These are phyloP conservation scores for Pyrrhoderma lamaoense DNA, from an alignment of 1,284 basidiomycete genomes.

Conservation along the genomic window DNA sequence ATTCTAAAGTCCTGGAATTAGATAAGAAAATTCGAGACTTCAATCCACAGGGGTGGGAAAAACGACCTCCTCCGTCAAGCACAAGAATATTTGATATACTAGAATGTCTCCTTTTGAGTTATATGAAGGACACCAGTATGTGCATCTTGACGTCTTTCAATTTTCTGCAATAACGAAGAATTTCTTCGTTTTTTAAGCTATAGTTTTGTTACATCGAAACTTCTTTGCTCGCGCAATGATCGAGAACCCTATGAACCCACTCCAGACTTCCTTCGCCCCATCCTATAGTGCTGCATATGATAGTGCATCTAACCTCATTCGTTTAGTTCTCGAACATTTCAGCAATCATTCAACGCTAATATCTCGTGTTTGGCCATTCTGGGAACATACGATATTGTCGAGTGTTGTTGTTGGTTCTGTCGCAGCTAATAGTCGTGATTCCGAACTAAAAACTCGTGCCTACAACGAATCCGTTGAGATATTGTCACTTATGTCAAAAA, in stretches of 20 bases:
- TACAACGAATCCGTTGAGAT: too few species aligned
- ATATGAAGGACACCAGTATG: slow-evolving; percentile 6
- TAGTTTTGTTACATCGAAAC: slow-evolving; percentile 17
- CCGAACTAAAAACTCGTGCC: too few species aligned
- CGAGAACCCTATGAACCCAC: slow-evolving; percentile 18
- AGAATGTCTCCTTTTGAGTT: neutral
- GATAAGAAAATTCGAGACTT: slow-evolving; percentile 15
- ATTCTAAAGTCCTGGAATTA: slow-evolving; percentile 14
- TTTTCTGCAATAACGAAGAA: neutral
- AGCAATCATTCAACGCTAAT: neutral
- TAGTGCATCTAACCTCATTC: slow-evolving; percentile 15
- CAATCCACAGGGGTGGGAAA: neutral
- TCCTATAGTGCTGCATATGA: slow-evolving; percentile 19
- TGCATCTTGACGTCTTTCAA: neutral
- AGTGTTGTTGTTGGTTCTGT: slow-evolving; percentile 20
- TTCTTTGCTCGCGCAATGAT: slow-evolving; percentile 20
- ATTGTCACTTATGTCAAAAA: too few species aligned
- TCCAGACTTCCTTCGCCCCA: slow-evolving; percentile 18
- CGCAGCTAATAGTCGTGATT: slow-evolving; percentile 1
- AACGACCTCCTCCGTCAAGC: neutral
- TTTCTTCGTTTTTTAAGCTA: neutral
- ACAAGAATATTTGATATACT: neutral
- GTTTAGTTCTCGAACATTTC: slow-evolving; percentile 2
- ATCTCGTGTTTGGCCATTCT: slow-evolving; percentile 16
- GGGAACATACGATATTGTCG: slow-evolving; percentile 9